A percentile compares a stretch with the other conserved stretches of the same genome.
phyloP scores from a whole-genome alignment of 1,284 basidiomycete species.

The Leccinum angustisporum region DNA sequence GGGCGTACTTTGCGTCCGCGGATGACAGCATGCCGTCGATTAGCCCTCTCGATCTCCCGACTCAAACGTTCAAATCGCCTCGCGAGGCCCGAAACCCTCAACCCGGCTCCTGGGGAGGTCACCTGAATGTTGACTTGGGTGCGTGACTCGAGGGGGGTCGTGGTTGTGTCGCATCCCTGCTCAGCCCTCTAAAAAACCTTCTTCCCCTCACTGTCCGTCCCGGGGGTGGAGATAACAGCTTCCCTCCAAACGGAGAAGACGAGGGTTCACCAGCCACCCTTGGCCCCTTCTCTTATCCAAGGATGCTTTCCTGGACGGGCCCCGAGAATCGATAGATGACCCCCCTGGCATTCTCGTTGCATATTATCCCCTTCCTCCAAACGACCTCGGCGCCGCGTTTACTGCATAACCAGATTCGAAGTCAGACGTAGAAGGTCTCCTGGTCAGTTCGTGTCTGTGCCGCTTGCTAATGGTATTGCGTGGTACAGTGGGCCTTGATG shows the following conservation, averaged over 20 bases:
- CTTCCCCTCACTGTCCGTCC: constrained; percentile 41
- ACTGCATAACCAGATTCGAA: constrained; percentile 87
- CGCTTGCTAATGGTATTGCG: constrained; percentile 48
- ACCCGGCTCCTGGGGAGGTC: constrained; percentile 48
- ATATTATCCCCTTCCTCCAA: constrained; percentile 41
- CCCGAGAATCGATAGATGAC: constrained; percentile 53
- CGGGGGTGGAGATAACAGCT: constrained; percentile 16
- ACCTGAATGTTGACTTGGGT: constrained; percentile 54
- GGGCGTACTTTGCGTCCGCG: constrained; percentile 91
- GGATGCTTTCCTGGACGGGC: constrained; percentile 63
- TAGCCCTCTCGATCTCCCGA: constrained; percentile 67
- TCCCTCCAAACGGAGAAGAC: constrained; percentile 44
- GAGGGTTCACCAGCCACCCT: constrained; percentile 37
- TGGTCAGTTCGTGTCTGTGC: constrained; percentile 44
- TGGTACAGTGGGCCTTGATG: constrained; percentile 31
- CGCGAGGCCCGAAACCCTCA: constrained; percentile 73
- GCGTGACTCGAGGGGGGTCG: constrained; percentile 42
- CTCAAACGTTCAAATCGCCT: constrained; percentile 76
- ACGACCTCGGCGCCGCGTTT: constrained; percentile 70
- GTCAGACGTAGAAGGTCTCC: constrained; percentile 73
- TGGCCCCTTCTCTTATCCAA: constrained; percentile 61
- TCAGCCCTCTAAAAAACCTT: constrained; percentile 39
- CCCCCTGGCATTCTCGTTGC: constrained; percentile 50
- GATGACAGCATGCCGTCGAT: constrained; percentile 73
- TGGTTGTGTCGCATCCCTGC: constrained; percentile 51